Evolutionary conservation across 257 asterid species (phyloP).

Genomic region (Solanum medicagineum): DNA sequence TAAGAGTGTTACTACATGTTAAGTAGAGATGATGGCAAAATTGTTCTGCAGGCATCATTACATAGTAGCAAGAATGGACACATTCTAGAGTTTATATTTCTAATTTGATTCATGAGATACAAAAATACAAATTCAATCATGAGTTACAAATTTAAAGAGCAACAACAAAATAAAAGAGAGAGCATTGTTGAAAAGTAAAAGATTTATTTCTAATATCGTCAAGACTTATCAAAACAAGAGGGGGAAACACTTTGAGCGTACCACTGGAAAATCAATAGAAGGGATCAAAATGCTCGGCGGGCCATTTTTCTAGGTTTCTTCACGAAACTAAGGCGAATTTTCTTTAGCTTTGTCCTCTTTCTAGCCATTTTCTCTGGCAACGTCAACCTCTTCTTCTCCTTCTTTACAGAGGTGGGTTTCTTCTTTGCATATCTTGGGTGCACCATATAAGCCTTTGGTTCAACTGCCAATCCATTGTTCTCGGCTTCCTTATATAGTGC

Average conservation of each 20-base stretch:
- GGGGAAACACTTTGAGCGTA: not conserved
- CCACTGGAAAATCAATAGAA: not conserved
- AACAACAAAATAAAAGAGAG: not conserved
- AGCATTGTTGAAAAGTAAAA: not conserved
- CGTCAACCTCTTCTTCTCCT: slow-evolving; percentile 81
- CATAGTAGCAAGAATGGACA: not conserved
- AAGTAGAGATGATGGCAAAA: not conserved
- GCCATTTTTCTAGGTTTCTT: slow-evolving; percentile 67
- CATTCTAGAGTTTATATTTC: not conserved
- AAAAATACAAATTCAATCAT: not conserved
- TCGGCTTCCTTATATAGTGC: slow-evolving; percentile 73
- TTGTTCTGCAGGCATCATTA: not conserved
- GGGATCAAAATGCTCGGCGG: slow-evolving; percentile 43
- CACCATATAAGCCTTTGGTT: slow-evolving; percentile 54
- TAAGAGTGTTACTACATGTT: not conserved
- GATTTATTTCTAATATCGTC: not conserved
- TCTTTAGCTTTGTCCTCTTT: slow-evolving; percentile 67
- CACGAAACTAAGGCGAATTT: slow-evolving; percentile 68
- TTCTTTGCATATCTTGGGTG: slow-evolving; percentile 69
- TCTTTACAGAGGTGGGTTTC: slow-evolving; percentile 44
- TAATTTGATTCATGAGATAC: not conserved
- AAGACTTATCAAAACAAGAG: not conserved
- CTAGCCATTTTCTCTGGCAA: slow-evolving; percentile 95
- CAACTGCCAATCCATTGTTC: slow-evolving; percentile 46
- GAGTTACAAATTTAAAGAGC: not conserved